A percentile compares a stretch with the other conserved stretches of the same genome.
These are phyloP conservation scores for Termitomyces sp. DNA, from an alignment of 768 basidiomycete genomes.

Conservation along the genomic window DNA sequence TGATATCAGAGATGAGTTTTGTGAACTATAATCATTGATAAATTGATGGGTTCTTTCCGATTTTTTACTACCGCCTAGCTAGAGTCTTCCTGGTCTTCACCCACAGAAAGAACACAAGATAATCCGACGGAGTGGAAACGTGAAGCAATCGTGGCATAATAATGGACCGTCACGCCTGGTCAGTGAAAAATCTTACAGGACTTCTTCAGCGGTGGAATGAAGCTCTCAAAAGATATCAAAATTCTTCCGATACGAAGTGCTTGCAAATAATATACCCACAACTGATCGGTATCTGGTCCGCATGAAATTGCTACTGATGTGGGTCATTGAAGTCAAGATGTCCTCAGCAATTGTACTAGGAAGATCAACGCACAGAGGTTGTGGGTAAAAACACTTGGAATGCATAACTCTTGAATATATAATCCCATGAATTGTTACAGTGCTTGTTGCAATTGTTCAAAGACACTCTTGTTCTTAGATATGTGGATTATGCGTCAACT, in stretches of 20 bases:
- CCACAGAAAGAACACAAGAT: too few relatives aligned
- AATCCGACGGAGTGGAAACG: too few relatives aligned
- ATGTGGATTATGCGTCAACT: neutral
- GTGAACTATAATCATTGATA: neutral
- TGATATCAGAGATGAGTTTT: neutral
- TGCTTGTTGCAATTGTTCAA: neutral
- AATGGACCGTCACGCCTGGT: too few relatives aligned
- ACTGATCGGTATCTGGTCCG: neutral
- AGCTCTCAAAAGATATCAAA: neutral
- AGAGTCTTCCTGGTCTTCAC: too few relatives aligned
- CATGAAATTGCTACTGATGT: neutral
- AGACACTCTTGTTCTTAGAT: constrained; percentile 1
- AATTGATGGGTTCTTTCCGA: neutral
- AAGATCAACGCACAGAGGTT: neutral
- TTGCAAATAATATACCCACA: neutral
- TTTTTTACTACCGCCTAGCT: too few relatives aligned
- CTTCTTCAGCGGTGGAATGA: too few relatives aligned
- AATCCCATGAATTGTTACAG: constrained; percentile 2
- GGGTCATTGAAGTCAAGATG: too few relatives aligned
- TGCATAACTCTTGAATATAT: too few relatives aligned
- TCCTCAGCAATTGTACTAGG: too few relatives aligned
- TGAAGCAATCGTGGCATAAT: too few relatives aligned
- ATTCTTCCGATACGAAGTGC: neutral
- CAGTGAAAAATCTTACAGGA: neutral
- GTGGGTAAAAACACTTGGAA: neutral